phyloP scores from a whole-genome alignment of 225 moss, liverwort and hornwort genomes.

The Takakia lepidozioides region DNA sequence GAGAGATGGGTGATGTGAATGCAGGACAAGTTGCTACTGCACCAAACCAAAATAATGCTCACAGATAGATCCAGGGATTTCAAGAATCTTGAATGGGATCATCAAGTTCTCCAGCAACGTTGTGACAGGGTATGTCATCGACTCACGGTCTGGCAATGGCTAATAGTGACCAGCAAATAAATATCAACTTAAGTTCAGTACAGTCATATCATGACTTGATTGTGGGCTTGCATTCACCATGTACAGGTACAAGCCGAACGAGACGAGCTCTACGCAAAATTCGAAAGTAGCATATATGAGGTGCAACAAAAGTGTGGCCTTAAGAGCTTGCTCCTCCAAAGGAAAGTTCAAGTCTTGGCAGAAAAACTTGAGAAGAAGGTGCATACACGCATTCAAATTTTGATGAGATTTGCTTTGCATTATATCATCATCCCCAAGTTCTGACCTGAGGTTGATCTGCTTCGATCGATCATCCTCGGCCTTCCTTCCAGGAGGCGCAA shows the following conservation, averaged over 20 bases:
- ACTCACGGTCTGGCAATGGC: no score
- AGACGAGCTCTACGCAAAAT: constrained; percentile 69
- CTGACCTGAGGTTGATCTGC: no score
- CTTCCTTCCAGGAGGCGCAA: constrained; percentile 70
- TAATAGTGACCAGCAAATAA: no score
- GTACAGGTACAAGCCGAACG: constrained; percentile 59
- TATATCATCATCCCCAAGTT: no score
- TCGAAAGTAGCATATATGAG: constrained; percentile 70
- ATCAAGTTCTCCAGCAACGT: constrained; percentile 54
- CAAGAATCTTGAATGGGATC: constrained; percentile 68
- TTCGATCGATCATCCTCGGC: no score
- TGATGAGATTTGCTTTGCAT: no score
- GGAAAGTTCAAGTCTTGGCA: constrained; percentile 65
- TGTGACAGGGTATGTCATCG: constrained; percentile 31
- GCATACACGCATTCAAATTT: no score
- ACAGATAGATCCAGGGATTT: constrained; percentile 49
- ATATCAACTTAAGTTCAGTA: no score
- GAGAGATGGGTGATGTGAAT: not conserved
- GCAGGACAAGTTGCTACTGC: constrained; percentile 60
- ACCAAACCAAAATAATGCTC: constrained; percentile 28
- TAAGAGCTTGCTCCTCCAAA: constrained; percentile 65
- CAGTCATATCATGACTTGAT: not conserved
- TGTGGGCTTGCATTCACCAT: no score
- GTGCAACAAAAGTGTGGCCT: constrained; percentile 90
- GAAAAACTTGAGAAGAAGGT: constrained; percentile 77